phyloP scores from a whole-genome alignment of 2,329 filamentous ascomycete genomes.

The Penicillium psychrosexuale region DNA sequence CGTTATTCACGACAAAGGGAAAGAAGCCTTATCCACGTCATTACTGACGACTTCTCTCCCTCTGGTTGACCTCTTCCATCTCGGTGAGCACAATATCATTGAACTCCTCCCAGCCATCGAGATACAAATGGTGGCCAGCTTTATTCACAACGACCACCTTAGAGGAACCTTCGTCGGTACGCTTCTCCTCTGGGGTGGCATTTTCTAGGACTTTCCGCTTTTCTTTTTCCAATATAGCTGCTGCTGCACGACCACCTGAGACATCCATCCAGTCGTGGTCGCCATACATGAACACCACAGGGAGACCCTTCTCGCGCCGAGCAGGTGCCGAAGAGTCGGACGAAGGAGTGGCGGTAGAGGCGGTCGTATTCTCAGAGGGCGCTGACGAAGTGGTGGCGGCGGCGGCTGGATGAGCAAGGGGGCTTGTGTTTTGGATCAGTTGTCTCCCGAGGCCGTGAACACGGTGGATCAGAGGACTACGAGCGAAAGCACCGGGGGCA shows the following conservation, averaged over 20 bases:
- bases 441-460: constrained; percentile 87
- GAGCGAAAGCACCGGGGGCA: constrained; percentile 87
- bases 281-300: constrained; percentile 91
- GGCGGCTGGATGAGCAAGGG: constrained; percentile 11
- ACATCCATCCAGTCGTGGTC: constrained; percentile 99
- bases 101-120: constrained; percentile 69
- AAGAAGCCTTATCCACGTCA: neutral
- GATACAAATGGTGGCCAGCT: constrained; percentile 69
- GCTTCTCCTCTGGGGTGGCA: constrained; percentile 64
- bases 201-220: constrained; percentile 58
- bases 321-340: constrained; percentile 18
- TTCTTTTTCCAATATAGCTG: constrained; percentile 72
- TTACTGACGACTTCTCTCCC: constrained; percentile 23
- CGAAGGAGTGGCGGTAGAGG: constrained; percentile 17
- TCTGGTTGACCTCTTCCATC: constrained; percentile 58
- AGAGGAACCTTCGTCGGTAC: constrained; percentile 71
- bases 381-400: constrained; percentile 14
- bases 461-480: constrained; percentile 78
- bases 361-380: constrained; percentile 33
- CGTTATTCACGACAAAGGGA: constrained; percentile 6
- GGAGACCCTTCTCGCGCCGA: constrained; percentile 63
- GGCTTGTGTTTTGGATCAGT: constrained; percentile 35
- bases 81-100: constrained; percentile 63
- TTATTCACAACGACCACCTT: constrained; percentile 76
- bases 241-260: constrained; percentile 73